Percentiles rank a stretch among this genome's conserved stretches.
These are phyloP conservation scores for Penicillium sp. DNA, from an alignment of 2,329 filamentous ascomycete species.

Conservation along the genomic window DNA sequence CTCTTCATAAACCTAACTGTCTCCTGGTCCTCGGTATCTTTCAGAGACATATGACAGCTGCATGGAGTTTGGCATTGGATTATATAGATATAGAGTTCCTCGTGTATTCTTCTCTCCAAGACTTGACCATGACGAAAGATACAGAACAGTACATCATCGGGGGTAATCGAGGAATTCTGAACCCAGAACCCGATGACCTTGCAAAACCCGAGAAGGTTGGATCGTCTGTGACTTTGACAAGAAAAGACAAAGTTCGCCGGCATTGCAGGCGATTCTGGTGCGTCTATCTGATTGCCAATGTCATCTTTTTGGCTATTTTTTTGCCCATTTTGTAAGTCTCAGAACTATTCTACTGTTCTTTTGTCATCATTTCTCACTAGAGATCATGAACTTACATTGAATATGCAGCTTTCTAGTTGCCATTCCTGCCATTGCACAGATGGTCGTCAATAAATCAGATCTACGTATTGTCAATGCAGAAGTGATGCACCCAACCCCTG, in stretches of 20 bases:
- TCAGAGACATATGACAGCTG: slow-evolving; percentile 1
- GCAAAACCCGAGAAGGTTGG: slow-evolving; percentile 12
- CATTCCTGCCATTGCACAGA: slow-evolving; percentile 49
- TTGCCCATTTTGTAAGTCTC: slow-evolving; percentile 48
- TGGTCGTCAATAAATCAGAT: slow-evolving; percentile 45
- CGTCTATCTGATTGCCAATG: slow-evolving; percentile 45
- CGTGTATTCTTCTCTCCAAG: background rate
- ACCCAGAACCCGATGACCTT: slow-evolving; percentile 5
- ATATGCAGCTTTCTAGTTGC: slow-evolving; percentile 46
- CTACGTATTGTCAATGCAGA: slow-evolving; percentile 37
- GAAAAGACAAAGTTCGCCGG: slow-evolving; percentile 38
- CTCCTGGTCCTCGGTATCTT: slow-evolving; percentile 1
- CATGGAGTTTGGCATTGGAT: background rate
- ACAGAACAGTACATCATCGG: slow-evolving; percentile 16
- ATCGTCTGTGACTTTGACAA: slow-evolving; percentile 12
- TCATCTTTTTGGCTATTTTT: slow-evolving; percentile 48
- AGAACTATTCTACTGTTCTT: too few relatives aligned
- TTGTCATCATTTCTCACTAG: too few relatives aligned
- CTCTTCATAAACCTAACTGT: background rate
- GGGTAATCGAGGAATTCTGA: slow-evolving; percentile 15
- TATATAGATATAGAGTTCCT: slow-evolving; percentile 1
- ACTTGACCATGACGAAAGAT: background rate
- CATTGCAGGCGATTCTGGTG: slow-evolving; percentile 49
- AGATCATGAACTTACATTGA: background rate
- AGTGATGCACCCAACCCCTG: slow-evolving; percentile 20